Percentiles rank a stretch among this genome's conserved stretches.
Conservation (phyloP, 257 asterid species). For the Nicotiana otophora region DNA sequence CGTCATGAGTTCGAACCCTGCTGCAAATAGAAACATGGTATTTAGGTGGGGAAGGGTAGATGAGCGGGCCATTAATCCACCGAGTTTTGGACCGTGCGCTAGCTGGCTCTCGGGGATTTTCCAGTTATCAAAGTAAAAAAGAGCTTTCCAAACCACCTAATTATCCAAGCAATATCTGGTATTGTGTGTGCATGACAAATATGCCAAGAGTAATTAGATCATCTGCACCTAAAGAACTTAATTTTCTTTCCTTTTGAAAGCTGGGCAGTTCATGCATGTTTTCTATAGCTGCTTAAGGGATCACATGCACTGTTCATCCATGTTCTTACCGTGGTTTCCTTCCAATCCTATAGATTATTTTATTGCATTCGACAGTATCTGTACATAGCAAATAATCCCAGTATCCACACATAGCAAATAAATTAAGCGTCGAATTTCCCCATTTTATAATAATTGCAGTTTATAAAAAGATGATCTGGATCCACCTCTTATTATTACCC, state of each 20-base stretch:
- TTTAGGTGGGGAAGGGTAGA: constrained; percentile 1
- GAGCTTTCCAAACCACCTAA: neutral
- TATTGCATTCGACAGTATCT: neutral
- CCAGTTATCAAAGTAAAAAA: neutral
- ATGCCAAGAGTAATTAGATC: neutral
- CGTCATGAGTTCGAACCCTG: neutral
- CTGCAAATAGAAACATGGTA: neutral
- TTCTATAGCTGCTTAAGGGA: neutral
- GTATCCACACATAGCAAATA: neutral
- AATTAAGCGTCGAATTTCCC: neutral
- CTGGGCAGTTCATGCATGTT: neutral
- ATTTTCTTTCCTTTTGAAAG: neutral
- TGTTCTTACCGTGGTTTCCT: neutral
- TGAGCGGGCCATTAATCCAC: neutral
- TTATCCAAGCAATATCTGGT: neutral
- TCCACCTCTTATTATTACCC: neutral
- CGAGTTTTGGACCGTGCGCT: neutral
- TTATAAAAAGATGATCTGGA: neutral
- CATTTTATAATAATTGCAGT: neutral
- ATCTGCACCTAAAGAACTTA: neutral
- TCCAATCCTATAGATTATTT: neutral
- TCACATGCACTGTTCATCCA: neutral
- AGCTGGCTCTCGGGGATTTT: neutral
- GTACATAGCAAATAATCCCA: neutral
- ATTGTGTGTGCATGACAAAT: neutral